phyloP scores from a whole-genome alignment of 345 rosid genomes.

The Brassica incana region DNA sequence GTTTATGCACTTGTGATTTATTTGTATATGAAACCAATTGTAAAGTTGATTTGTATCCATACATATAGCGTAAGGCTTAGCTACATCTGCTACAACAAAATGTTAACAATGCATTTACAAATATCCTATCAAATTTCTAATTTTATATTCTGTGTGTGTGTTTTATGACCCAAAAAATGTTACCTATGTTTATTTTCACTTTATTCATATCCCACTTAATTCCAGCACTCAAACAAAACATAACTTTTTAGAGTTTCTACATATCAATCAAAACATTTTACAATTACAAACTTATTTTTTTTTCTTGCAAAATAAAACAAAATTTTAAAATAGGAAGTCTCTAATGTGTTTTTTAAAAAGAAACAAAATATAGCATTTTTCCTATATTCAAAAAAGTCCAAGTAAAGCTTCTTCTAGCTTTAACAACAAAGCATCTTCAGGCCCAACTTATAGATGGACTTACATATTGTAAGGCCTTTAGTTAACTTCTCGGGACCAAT shows the following conservation, averaged over 20 bases:
- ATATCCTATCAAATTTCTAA: not conserved
- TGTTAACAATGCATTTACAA: conserved; percentile 10
- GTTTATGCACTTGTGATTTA: conserved; percentile 3
- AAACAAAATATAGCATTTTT: not conserved
- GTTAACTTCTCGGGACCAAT: not conserved
- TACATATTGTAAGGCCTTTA: not conserved
- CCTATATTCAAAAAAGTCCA: not conserved
- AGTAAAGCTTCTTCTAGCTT: not conserved
- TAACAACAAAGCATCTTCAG: not conserved
- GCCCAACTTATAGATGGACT: conserved; percentile 25
- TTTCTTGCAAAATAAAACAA: not conserved
- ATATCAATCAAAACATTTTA: not conserved
- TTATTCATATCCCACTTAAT: not conserved
- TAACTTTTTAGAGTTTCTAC: not conserved
- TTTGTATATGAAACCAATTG: conserved; percentile 19
- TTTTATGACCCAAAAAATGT: too few species aligned
- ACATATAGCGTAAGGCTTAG: conserved; percentile 3
- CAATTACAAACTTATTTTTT: not conserved
- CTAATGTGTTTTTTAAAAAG: not conserved
- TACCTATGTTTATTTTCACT: not conserved
- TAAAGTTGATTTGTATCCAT: conserved; percentile 31
- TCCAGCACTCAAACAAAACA: conserved; percentile 19
- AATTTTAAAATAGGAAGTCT: not conserved
- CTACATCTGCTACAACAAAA: not conserved
- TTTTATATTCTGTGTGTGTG: not conserved